Evolutionary conservation across 345 rosid genomes (phyloP), one percentile per base, ranked within the genome.

Genomic region (Rhodomyrtus tomentosa): DNA sequence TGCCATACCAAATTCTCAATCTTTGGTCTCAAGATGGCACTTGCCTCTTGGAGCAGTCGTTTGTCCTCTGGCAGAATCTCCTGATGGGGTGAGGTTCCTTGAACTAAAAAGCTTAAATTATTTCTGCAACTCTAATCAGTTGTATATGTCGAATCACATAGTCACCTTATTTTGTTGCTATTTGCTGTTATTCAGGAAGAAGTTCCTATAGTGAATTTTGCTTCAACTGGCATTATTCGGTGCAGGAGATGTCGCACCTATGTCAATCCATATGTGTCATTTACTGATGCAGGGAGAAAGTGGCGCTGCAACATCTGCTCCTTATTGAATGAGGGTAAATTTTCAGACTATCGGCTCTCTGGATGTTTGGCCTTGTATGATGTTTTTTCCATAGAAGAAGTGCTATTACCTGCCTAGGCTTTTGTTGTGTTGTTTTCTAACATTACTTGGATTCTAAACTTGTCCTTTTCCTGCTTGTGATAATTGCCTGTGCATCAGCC

Each of bases 241-340:
- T 98, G 99, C 90, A 93, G 98, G 90, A 93, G 98, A 90, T 96
- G 99, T 85, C 98, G 99, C 58, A 96, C 99, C 83, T 98, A 96
- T 89, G 94, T 98, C 86, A 98, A 98, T 91, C 99, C 99, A 36
- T 93, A 89, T 88, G 95, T 98, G 86, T 90, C 93, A 9, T 98
- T 98, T 91, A 89, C 97, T 1, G 99, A 98, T 91, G 91, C 96
- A 84, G 99, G 99, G 90, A 92, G 98, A 87, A 98, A 98, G 91
- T 98, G 99, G 99, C 95, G 99, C 32, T 98, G 99, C 92, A 98
- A 98, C 91, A 93, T 98, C 82, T 98, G 99, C 88, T 83, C 95
- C 59, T 89, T 96, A 86, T 97, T 93, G 53, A 98, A 98, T 91
- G 99, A 98, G 51, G 99, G 99, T 98, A 93, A 90, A n/a, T 54